A percentile compares a stretch with the other conserved stretches of the same genome.
Conservation (phyloP, 1,139 yeast genomes). For the Wickerhamomyces sp. region DNA sequence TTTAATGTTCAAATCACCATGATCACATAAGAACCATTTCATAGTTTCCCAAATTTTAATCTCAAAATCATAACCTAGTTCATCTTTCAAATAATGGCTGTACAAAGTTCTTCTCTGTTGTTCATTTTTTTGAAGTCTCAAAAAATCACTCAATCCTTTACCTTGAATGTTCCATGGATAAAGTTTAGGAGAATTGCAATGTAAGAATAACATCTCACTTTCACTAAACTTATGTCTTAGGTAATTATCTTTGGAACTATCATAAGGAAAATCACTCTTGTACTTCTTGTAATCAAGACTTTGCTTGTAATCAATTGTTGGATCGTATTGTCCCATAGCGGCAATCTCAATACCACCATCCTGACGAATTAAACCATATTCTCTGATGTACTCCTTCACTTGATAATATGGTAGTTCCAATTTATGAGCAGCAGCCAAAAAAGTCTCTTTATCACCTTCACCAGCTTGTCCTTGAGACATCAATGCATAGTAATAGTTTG, state of each 20-base stretch:
- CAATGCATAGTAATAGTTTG: constrained; percentile 69
- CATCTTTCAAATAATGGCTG: constrained; percentile 14
- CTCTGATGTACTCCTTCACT: constrained; percentile 36
- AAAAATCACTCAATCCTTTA: constrained; percentile 16
- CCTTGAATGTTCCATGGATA: constrained; percentile 25
- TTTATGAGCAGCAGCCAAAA: constrained; percentile 71
- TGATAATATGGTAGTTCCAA: constrained; percentile 59
- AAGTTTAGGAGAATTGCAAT: constrained; percentile 23
- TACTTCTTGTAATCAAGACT: constrained; percentile 10
- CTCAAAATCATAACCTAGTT: constrained; percentile 21
- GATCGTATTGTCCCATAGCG: constrained; percentile 26
- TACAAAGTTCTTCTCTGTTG: constrained; percentile 19
- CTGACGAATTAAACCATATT: constrained; percentile 16
- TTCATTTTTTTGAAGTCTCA: constrained; percentile 9
- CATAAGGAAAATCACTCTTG: constrained; percentile 11
- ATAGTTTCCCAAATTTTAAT: constrained; percentile 19
- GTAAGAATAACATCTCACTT: constrained; percentile 21
- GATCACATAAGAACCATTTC: constrained; percentile 22
- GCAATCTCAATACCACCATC: constrained; percentile 18
- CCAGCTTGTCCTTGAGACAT: constrained; percentile 83
- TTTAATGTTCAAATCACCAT: constrained; percentile 21
- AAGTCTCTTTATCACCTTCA: constrained; percentile 89
- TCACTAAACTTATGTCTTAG: constrained; percentile 15
- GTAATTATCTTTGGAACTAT: constrained; percentile 15
- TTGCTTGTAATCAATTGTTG: constrained; percentile 25